Conservation (phyloP, 345 rosid species). For the Populus tremula region DNA sequence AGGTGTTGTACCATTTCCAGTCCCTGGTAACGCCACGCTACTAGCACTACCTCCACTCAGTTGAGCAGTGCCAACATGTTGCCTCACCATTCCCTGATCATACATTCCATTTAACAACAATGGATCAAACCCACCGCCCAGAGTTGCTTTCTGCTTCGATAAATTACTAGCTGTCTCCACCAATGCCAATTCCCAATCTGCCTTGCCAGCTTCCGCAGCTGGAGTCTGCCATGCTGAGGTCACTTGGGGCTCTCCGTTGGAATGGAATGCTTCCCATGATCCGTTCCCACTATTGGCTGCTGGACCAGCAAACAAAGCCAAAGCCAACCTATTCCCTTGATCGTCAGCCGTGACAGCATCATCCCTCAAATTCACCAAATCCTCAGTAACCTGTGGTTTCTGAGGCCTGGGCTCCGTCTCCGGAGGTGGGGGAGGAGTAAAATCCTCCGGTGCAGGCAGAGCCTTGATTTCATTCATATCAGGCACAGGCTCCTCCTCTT, state of each 20-base stretch:
- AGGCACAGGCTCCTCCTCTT: conserved; percentile 38
- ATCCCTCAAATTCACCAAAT: conserved; percentile 81
- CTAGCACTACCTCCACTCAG: conserved; percentile 77
- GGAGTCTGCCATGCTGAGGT: conserved; percentile 88
- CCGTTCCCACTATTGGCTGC: conserved; percentile 45
- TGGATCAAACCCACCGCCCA: conserved; percentile 90
- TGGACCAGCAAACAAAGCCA: conserved; percentile 72
- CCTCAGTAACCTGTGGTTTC: conserved; percentile 53
- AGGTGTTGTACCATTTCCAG: conserved; percentile 49
- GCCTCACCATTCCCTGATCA: conserved; percentile 77
- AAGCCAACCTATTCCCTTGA: conserved; percentile 72
- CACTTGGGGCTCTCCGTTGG: conserved; percentile 53
- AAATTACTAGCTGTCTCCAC: conserved; percentile 82
- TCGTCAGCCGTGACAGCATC: conserved; percentile 60
- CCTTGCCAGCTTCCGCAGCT: conserved; percentile 74
- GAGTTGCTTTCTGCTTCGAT: conserved; percentile 57
- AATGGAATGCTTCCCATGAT: conserved; percentile 82
- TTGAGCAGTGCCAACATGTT: conserved; percentile 50
- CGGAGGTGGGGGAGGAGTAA: conserved; percentile 48
- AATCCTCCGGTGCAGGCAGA: conserved; percentile 67
- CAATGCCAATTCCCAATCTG: conserved; percentile 91
- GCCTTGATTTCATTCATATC: conserved; percentile 78
- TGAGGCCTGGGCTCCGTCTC: conserved; percentile 43
- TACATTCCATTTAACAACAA: conserved; percentile 85
- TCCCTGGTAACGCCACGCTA: conserved; percentile 65